Evolutionary conservation across 805 yeast species (phyloP), one percentile per base, ranked within the genome.

Genomic region (Kodamaea fukazawae): DNA sequence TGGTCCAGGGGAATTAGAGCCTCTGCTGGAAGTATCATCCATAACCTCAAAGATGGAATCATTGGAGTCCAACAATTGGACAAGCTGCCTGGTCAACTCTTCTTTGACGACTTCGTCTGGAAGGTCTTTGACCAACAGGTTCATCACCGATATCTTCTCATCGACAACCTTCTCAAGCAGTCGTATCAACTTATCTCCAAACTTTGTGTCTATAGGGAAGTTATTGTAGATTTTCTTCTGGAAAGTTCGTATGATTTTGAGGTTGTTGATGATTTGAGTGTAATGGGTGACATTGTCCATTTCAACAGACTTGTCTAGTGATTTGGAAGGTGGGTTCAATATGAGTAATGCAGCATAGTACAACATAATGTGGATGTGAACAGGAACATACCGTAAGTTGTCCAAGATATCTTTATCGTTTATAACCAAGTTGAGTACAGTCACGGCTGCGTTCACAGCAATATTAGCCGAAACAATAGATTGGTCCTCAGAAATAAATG

Each of bases 311-410:
- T 51, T 51, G 29, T 59, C 45, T 26, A 44, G 48, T 5, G 61
- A 49, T 22, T 62, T 57, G 3, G 53, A 43, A 0, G 76, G 78
- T 2, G 81, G 76, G 42, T 74, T 73, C 28, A 81, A 57, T 4
- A 80, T 58, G 20, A 81, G 57, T 38, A 81, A 57, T 0, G 83
- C 81, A 2, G 87, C 83, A 48, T 80, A 81, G 52, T 81, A 82
- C 9, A 81, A 59, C 86, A 82, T 81, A 37, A 82, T 71, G 53
- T 81, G 86, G 29, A 82, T 78, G 54, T 82, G 87, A n/a, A 81
- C 75, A 0, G 89, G 89, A 14, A 81, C 83, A 49, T 77, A 82
- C 49, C 71, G 72, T 43, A 82, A 61, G 33, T 79, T 76, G 7
- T 70, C 63, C 18, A 72, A 55, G 25, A 82, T 77, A 52, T 82